Base-by-base conservation (phyloP, 495 filamentous ascomycete genomes). In the Penicillium robsamsonii region DNA sequence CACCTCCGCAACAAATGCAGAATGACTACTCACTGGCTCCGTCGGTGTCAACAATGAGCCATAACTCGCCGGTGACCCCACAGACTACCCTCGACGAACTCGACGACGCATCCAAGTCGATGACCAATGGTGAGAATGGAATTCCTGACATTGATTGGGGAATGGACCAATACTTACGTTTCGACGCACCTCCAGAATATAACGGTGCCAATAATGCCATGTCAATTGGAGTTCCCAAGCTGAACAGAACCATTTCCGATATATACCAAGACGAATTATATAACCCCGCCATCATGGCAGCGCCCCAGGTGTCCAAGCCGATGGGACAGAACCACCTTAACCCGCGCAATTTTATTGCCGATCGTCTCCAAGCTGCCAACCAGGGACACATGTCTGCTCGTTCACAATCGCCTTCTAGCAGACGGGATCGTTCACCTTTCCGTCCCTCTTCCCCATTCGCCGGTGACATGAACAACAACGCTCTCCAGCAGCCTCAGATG, bases 181-280 rank as follows among this genome's bases (percentile, higher is more conserved):
- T 65, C 67, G 76, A 81, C 71, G 57, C 72, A 62, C 65, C 76
- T 77, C 65, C 73, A 80, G 74, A 79, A 42, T 77, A 75, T 57
- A 58, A 51, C 49, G 67, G 59, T 56, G 57, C 64, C 51, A 58
- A 51, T 53, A 67, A 59, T 58, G 58, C 64, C 45, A 63, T 76
- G 61, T 67, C 70, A 50, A 71, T 77, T 30, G 72, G 74, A 40
- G 77, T 90, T 37, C 89, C 92, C 5, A 95, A 94, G 70, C 79
- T 96, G 57, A 85, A 89, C 50, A 82, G 92, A 46, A 95, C 91
- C 8, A 87, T 92, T 68, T 92, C 91, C 9, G 92, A 96, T 65
- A 80, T 89, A 29, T 91, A 88, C 63, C 79, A 84, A 63, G 92
- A 96, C 68, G 90, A 94, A 63, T 81, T 96, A 1, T 96, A 87